Percentiles rank a stretch among this genome's conserved stretches.
phyloP scores from a whole-genome alignment of 78 protist species.

The Dictyostelium capitatum region DNA sequence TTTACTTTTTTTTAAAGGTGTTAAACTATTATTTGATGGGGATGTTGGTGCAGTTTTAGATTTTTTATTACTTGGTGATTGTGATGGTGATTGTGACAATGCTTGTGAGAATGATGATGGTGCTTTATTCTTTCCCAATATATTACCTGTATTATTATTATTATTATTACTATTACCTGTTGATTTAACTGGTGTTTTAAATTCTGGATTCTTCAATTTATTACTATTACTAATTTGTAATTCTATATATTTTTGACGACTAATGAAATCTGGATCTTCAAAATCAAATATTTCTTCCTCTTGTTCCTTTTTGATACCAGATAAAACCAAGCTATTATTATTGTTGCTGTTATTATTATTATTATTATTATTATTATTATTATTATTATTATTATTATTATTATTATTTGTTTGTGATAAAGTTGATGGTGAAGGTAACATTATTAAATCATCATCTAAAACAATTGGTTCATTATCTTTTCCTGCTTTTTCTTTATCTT shows the following conservation, averaged over 20 bases:
- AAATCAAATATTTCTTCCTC: slow-evolving; percentile 5
- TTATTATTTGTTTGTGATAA: not conserved
- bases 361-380: not conserved
- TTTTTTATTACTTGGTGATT: slow-evolving; percentile 21
- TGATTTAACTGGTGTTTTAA: not conserved
- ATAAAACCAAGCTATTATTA: not conserved
- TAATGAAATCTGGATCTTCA: slow-evolving; percentile 56
- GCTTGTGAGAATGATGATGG: no score
- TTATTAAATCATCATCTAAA: not conserved
- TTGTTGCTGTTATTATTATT: not conserved
- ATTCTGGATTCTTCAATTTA: not conserved
- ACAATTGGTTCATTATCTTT: not conserved
- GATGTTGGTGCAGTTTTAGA: not conserved
- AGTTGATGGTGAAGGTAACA: not conserved
- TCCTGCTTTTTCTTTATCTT: not conserved
- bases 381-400: slow-evolving; percentile 10
- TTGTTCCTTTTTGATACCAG: not conserved
- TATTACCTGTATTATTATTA: not conserved
- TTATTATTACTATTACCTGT: no score
- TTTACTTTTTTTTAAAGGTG: slow-evolving; percentile 2
- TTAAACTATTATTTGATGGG: not conserved
- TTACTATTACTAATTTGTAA: slow-evolving; percentile 14
- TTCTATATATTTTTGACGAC: slow-evolving; percentile 73
- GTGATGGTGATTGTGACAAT: not conserved
- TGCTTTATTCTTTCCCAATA: not conserved